phyloP scores from a whole-genome alignment of 495 filamentous ascomycete genomes.

The Daldinia concentrica region DNA sequence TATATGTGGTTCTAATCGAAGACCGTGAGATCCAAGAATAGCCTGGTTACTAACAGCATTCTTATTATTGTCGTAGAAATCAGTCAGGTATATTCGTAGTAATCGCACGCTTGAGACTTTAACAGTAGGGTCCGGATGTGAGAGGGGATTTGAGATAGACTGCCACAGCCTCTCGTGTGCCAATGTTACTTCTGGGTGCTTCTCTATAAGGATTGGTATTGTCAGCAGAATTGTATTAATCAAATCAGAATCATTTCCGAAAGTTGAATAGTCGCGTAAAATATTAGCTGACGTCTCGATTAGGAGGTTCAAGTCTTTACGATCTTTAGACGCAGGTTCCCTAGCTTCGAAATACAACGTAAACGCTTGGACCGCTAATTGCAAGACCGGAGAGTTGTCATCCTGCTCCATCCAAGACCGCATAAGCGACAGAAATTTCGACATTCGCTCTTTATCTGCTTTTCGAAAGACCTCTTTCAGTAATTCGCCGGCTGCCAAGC shows the following conservation, averaged over 20 bases:
- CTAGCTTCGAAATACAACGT: conserved; percentile 81
- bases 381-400: conserved; percentile 72
- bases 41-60: conserved; percentile 65
- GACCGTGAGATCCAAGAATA: conserved; percentile 72
- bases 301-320: conserved; percentile 65
- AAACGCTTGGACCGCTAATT: conserved; percentile 80
- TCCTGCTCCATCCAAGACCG: conserved; percentile 80
- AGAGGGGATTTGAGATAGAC: conserved; percentile 69
- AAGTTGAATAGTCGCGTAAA: conserved; percentile 56
- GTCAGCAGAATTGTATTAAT: conserved; percentile 77
- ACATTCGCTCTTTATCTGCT: conserved; percentile 75
- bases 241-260: conserved; percentile 72
- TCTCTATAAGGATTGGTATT: conserved; percentile 71
- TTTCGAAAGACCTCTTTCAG: conserved; percentile 82
- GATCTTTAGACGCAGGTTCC: conserved; percentile 62
- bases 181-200: conserved; percentile 69
- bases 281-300: conserved; percentile 55
- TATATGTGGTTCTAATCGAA: conserved; percentile 69
- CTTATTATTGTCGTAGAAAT: conserved; percentile 73
- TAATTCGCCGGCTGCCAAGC: conserved; percentile 80
- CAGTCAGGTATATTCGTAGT: conserved; percentile 77
- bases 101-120: conserved; percentile 80
- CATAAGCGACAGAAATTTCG: conserved; percentile 72
- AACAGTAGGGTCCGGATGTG: conserved; percentile 77
- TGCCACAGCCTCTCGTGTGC: conserved; percentile 71